Evolutionary conservation across 768 basidiomycete species (phyloP).

Genomic region (Mycena haematopus): DNA sequence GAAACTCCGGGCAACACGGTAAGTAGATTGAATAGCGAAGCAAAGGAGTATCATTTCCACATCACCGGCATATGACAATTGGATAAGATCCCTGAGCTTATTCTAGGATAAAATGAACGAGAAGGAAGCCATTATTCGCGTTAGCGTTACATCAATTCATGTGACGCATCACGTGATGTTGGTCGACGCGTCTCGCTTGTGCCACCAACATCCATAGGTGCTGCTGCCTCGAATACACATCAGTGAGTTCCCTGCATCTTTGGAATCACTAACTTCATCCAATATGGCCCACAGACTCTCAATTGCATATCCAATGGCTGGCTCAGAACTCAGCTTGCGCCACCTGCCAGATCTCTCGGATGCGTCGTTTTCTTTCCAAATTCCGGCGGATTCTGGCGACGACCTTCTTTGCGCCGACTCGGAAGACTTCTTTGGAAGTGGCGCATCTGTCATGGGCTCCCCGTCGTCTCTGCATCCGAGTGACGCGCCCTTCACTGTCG

Average conservation of each 20-base stretch:
- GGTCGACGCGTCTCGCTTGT: constrained; percentile 16
- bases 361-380: constrained; percentile 59
- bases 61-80: neutral
- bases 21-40: neutral
- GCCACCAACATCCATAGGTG: neutral
- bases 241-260: neutral
- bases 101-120: neutral
- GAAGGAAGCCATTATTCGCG: no score
- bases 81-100: neutral
- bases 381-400: constrained; percentile 54
- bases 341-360: constrained; percentile 62
- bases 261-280: neutral
- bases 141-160: neutral
- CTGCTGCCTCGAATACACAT: neutral
- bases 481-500: constrained; percentile 44
- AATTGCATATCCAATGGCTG: neutral
- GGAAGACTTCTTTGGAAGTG: constrained; percentile 52
- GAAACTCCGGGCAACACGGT: neutral
- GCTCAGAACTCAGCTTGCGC: constrained; percentile 51
- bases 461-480: constrained; percentile 29
- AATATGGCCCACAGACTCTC: neutral
- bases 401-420: constrained; percentile 59
- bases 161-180: constrained; percentile 14
- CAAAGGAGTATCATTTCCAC: neutral
- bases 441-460: constrained; percentile 41